A percentile compares a stretch with the other conserved stretches of the same genome.
Evolutionary conservation across 2,329 filamentous ascomycete species (phyloP).

Genomic region (Claviceps humidiphila): DNA sequence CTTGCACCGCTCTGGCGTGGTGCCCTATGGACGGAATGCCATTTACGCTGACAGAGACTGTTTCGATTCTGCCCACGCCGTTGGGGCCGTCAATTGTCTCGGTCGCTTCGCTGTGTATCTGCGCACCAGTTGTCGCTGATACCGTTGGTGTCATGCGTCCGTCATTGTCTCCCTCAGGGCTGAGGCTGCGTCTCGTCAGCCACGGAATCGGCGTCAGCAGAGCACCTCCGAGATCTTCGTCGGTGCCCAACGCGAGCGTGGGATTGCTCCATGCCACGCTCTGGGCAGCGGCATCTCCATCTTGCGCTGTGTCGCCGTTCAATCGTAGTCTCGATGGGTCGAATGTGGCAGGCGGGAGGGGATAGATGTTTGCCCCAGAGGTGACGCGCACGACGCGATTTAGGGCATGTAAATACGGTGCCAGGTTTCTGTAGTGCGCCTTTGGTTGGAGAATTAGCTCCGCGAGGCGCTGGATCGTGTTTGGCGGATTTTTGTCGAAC

Average conservation of each 20-base stretch:
- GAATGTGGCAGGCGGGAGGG: constrained; percentile 56
- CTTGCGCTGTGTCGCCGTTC: constrained; percentile 40
- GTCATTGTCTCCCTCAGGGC: constrained; percentile 9
- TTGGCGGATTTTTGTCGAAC: constrained; percentile 67
- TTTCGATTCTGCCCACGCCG: constrained; percentile 66
- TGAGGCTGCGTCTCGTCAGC: constrained; percentile 39
- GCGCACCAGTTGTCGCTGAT: constrained; percentile 18
- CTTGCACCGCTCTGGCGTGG: constrained; percentile 50
- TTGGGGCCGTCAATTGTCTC: constrained; percentile 74
- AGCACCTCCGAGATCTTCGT: constrained; percentile 81
- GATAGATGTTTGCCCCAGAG: constrained; percentile 67
- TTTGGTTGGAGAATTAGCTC: constrained; percentile 71
- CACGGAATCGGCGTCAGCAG: constrained; percentile 89
- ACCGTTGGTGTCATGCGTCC: constrained; percentile 6
- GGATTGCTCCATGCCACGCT: constrained; percentile 34
- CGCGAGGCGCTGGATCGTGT: constrained; percentile 83
- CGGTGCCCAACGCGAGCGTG: constrained; percentile 52
- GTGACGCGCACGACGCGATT: constrained; percentile 86
- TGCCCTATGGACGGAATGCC: constrained; percentile 44
- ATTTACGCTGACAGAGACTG: constrained; percentile 64
- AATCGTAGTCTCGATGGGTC: constrained; percentile 41
- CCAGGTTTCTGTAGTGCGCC: constrained; percentile 67
- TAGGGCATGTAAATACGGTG: constrained; percentile 78
- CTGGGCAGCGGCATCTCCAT: constrained; percentile 12
- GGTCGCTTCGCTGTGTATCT: constrained; percentile 56